These are phyloP conservation scores for Aspergillus steynii DNA, from an alignment of 495 filamentous ascomycete species.

Conservation along the genomic window DNA sequence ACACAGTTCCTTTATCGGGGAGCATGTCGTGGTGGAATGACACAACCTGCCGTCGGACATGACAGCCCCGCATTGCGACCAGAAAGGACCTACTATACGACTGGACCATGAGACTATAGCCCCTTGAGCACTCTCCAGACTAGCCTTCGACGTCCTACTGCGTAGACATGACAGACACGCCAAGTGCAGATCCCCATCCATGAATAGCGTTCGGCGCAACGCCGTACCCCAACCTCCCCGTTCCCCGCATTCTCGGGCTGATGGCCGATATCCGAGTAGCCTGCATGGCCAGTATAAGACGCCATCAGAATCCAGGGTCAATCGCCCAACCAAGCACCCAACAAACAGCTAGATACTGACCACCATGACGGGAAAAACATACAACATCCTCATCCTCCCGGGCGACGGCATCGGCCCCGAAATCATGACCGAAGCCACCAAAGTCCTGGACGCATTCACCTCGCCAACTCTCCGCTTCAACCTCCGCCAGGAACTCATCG, in stretches of 20 bases:
- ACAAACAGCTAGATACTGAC: background rate
- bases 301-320: background rate
- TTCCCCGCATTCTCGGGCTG: constrained; percentile 17
- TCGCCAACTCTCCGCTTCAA: constrained; percentile 37
- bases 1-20: background rate
- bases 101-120: background rate
- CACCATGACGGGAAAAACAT: constrained; percentile 19
- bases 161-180: background rate
- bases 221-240: background rate
- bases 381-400: constrained; percentile 53
- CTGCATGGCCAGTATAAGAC: background rate
- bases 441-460: constrained; percentile 50
- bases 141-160: too few species aligned
- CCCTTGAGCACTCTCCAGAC: background rate
- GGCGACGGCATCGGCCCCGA: constrained; percentile 59
- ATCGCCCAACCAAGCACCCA: background rate
- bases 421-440: constrained; percentile 53
- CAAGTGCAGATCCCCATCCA: background rate
- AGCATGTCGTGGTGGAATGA: background rate
- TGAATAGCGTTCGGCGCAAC: constrained; percentile 1
- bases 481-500: constrained; percentile 47
- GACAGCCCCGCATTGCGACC: background rate
- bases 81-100: background rate
- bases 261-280: constrained; percentile 15
- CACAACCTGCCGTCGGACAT: background rate